These are phyloP conservation scores for Solanum megistacrolobum DNA, from an alignment of 257 asterid species.

Conservation along the genomic window DNA sequence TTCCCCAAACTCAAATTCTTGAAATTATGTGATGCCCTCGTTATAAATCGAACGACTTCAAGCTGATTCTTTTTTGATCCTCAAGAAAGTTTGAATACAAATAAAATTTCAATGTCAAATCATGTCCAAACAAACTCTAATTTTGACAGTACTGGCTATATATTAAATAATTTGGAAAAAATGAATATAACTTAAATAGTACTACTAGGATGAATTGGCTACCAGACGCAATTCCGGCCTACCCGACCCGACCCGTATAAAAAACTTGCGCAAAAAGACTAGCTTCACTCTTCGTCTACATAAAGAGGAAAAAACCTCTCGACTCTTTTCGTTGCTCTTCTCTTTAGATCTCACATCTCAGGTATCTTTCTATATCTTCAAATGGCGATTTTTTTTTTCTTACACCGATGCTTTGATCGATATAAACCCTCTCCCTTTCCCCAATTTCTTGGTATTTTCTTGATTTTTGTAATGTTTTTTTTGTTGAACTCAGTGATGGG, in stretches of 20 bases:
- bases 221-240: background rate
- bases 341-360: background rate
- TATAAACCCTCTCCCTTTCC: background rate
- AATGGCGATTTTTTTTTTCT: background rate
- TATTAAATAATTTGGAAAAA: too few species aligned
- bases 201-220: background rate
- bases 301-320: background rate
- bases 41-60: background rate
- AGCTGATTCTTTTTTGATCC: background rate
- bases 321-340: background rate
- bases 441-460: background rate
- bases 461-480: background rate
- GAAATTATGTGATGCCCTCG: background rate
- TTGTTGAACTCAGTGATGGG: background rate
- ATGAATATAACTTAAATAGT: background rate
- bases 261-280: background rate
- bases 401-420: background rate
- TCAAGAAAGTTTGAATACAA: too few species aligned
- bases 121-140: too few species aligned
- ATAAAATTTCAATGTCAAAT: too few species aligned
- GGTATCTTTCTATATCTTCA: background rate
- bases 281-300: background rate
- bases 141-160: too few species aligned
- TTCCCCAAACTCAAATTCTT: background rate
- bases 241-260: background rate